Percentiles rank a stretch among this genome's conserved stretches.
Evolutionary conservation across 805 yeast species (phyloP).

Genomic region (Yamadazyma tumulicola): DNA sequence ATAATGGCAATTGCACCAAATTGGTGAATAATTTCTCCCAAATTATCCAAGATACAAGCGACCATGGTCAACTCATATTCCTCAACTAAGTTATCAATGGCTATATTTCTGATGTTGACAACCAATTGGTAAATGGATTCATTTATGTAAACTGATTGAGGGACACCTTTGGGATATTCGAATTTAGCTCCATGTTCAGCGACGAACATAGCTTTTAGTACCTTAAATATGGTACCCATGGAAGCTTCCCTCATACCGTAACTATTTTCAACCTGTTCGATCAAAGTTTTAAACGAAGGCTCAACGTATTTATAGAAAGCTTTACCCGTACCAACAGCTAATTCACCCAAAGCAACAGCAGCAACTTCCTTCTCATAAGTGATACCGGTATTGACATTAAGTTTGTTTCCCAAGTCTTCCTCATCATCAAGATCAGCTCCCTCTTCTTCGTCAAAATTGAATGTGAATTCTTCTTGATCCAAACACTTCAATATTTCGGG

Average conservation of each 20-base stretch:
- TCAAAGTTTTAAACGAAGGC: conserved; percentile 57
- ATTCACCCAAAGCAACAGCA: conserved; percentile 83
- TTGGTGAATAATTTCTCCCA: conserved; percentile 62
- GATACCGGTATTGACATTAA: conserved; percentile 90
- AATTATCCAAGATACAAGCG: conserved; percentile 67
- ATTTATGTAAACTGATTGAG: conserved; percentile 57
- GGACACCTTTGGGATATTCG: conserved; percentile 61
- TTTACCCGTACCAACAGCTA: conserved; percentile 82
- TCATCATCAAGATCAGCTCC: conserved; percentile 54
- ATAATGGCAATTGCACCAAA: conserved; percentile 74
- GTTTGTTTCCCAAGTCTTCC: conserved; percentile 64
- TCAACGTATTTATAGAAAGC: conserved; percentile 77
- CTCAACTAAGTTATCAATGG: conserved; percentile 61
- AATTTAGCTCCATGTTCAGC: conserved; percentile 46
- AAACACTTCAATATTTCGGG: conserved; percentile 83
- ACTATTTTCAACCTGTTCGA: conserved; percentile 76
- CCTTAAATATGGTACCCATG: conserved; percentile 75
- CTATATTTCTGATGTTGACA: conserved; percentile 61
- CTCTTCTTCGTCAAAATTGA: conserved; percentile 48
- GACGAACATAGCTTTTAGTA: conserved; percentile 65
- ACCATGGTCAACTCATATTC: conserved; percentile 87
- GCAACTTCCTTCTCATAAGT: conserved; percentile 96
- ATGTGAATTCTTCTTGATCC: conserved; percentile 80
- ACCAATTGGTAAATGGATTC: conserved; percentile 56
- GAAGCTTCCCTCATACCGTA: conserved; percentile 92